Evolutionary conservation across 768 basidiomycete genomes (phyloP).

Genomic region (Kwoniella newhampshirensis): DNA sequence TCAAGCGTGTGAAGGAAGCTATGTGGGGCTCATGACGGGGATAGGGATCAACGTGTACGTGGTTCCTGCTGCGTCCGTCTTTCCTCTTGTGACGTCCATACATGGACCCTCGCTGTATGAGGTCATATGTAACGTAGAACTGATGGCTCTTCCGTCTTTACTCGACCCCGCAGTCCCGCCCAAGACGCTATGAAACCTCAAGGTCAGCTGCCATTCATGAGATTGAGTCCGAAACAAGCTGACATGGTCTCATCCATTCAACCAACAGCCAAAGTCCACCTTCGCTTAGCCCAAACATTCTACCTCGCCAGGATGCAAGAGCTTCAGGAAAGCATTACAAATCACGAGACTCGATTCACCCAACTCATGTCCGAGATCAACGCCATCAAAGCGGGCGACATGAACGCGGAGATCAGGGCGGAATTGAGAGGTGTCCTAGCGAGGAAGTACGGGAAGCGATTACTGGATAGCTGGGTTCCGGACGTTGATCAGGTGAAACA

Average conservation of each 20-base stretch:
- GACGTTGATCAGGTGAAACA: conserved; percentile 21
- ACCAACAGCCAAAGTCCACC: conserved; percentile 60
- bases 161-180: conserved; percentile 33
- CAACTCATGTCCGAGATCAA: conserved; percentile 72
- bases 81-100: too few species aligned
- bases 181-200: conserved; percentile 61
- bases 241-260: too few species aligned
- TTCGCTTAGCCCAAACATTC: conserved; percentile 71
- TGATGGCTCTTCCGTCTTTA: too few species aligned
- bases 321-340: conserved; percentile 67
- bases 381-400: conserved; percentile 67
- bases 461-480: conserved; percentile 43
- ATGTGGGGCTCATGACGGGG: conserved; percentile 67
- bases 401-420: conserved; percentile 63
- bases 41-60: conserved; percentile 61
- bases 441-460: conserved; percentile 38
- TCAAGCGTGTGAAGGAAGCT: conserved; percentile 69
- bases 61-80: neutral
- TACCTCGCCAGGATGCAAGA: conserved; percentile 71
- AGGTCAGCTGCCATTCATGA: conserved; percentile 55
- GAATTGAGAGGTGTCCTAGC: conserved; percentile 46
- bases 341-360: conserved; percentile 79
- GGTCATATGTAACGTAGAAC: too few species aligned
- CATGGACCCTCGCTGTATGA: too few species aligned
- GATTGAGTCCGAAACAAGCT: neutral